Percentiles rank a stretch among this genome's conserved stretches.
Evolutionary conservation across 2,329 filamentous ascomycete genomes (phyloP).

Genomic region (Ophiobolus disseminans): DNA sequence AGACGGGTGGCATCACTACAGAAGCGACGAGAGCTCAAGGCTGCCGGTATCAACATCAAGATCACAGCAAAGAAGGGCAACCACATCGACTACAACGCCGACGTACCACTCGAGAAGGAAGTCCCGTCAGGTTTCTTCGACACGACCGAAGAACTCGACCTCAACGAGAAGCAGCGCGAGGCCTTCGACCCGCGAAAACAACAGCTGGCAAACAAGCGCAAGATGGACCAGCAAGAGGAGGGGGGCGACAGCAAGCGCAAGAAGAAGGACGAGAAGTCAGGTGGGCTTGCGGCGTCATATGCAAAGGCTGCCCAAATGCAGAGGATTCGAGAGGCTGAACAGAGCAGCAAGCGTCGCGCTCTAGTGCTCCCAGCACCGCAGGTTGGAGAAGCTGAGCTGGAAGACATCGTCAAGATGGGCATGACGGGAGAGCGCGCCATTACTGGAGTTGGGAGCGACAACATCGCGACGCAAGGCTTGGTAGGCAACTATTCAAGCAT

Average conservation of each 20-base stretch:
- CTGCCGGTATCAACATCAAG: conserved; percentile 98
- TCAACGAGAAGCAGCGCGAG: conserved; percentile 83
- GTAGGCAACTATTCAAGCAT: conserved; percentile 86
- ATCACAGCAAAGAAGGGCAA: conserved; percentile 89
- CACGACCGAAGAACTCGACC: conserved; percentile 78
- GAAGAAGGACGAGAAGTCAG: conserved; percentile 82
- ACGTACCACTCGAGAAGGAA: conserved; percentile 96
- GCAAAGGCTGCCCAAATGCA: conserved; percentile 94
- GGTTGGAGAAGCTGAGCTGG: conserved; percentile 88
- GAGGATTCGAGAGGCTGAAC: conserved; percentile 92
- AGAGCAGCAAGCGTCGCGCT: conserved; percentile 87
- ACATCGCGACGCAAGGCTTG: conserved; percentile 82
- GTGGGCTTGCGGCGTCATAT: conserved; percentile 82
- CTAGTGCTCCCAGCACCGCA: conserved; percentile 88
- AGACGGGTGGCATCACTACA: conserved; percentile 87
- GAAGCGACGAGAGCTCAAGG: conserved; percentile 95
- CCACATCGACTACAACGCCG: conserved; percentile 99
- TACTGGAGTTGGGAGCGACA: conserved; percentile 78
- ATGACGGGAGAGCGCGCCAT: conserved; percentile 89
- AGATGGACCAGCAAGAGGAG: conserved; percentile 87
- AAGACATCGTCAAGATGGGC: conserved; percentile 99
- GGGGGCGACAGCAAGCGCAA: conserved; percentile 78
- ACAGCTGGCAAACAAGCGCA: conserved; percentile 89
- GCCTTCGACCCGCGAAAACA: conserved; percentile 92
- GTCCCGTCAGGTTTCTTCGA: conserved; percentile 91